Conservation (phyloP, 768 basidiomycete genomes). For the Russula earlei region DNA sequence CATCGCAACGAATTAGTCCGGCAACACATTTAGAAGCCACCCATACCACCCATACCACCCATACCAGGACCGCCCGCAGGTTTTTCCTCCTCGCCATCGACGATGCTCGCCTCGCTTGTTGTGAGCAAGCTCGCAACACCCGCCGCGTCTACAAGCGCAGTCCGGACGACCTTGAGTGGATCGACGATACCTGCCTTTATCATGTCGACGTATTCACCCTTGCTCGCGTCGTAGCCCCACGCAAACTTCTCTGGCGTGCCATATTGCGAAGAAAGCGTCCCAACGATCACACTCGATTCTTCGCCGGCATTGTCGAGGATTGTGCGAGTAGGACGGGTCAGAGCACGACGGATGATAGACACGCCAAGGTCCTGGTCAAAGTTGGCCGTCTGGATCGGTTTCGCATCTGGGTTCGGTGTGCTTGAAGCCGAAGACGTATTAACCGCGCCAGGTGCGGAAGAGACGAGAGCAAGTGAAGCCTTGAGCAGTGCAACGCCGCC, state of each 20-base stretch:
- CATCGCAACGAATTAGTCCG: not conserved
- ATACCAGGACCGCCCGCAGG: constrained; percentile 37
- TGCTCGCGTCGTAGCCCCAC: constrained; percentile 85
- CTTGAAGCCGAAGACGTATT: constrained; percentile 1
- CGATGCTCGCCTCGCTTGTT: constrained; percentile 87
- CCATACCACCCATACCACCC: constrained; percentile 56
- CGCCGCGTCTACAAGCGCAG: constrained; percentile 82
- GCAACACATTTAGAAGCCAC: constrained; percentile 33
- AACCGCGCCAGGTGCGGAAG: constrained; percentile 28
- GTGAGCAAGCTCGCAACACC: constrained; percentile 93
- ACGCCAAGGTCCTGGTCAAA: constrained; percentile 98
- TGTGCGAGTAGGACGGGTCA: constrained; percentile 74
- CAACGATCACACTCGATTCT: constrained; percentile 88
- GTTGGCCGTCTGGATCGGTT: constrained; percentile 72
- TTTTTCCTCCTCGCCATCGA: constrained; percentile 81
- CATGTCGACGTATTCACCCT: constrained; percentile 93
- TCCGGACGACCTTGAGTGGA: constrained; percentile 91
- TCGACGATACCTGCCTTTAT: constrained; percentile 91
- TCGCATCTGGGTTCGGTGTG: constrained; percentile 43
- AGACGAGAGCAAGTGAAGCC: constrained; percentile 61
- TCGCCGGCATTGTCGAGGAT: constrained; percentile 94
- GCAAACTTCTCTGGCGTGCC: constrained; percentile 67
- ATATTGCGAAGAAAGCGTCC: constrained; percentile 65
- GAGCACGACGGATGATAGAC: constrained; percentile 79
- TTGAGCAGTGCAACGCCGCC: constrained; percentile 92